Evolutionary conservation across 352 stramenopile species (phyloP).

Genomic region (Phytophthora europaea): DNA sequence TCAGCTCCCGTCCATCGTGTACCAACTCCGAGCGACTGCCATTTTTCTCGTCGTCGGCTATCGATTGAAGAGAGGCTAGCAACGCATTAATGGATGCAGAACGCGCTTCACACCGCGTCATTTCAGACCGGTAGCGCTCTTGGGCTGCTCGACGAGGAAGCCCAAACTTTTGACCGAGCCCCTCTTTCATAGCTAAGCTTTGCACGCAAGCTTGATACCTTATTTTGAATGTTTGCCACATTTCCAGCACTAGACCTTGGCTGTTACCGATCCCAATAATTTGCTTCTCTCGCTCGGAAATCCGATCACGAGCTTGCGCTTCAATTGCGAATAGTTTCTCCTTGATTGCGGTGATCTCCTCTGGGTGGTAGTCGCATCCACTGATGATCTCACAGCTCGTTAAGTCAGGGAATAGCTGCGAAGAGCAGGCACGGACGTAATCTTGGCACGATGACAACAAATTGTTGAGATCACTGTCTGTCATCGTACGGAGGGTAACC

Average conservation of each 20-base stretch:
- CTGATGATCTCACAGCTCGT: conserved; percentile 68
- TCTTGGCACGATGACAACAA: conserved; percentile 59
- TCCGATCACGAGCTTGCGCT: conserved; percentile 42
- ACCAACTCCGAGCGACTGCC: not conserved
- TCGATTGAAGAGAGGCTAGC: conserved; percentile 56
- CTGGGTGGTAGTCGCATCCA: conserved; percentile 87
- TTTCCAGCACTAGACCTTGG: conserved; percentile 42
- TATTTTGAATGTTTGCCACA: conserved; percentile 66
- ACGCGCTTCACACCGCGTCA: conserved; percentile 79
- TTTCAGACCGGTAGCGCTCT: conserved; percentile 86
- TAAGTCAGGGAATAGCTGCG: conserved; percentile 73
- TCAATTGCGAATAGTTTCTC: conserved; percentile 53
- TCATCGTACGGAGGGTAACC: conserved; percentile 34
- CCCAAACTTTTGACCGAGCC: conserved; percentile 91
- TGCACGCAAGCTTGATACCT: conserved; percentile 81
- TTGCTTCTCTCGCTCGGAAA: conserved; percentile 44
- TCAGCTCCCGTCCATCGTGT: conserved; percentile 12
- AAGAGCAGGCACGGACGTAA: conserved; percentile 58
- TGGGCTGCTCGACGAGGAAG: conserved; percentile 85
- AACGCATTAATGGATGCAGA: conserved; percentile 74
- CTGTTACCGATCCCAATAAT: conserved; percentile 49
- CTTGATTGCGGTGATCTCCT: conserved; percentile 69
- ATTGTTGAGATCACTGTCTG: conserved; percentile 37
- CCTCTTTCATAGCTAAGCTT: conserved; percentile 89
- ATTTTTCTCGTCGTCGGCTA: conserved; percentile 38